A percentile compares a stretch with the other conserved stretches of the same genome.
These are phyloP conservation scores for Letharia columbiana DNA, from an alignment of 495 filamentous ascomycete genomes.

Conservation along the genomic window DNA sequence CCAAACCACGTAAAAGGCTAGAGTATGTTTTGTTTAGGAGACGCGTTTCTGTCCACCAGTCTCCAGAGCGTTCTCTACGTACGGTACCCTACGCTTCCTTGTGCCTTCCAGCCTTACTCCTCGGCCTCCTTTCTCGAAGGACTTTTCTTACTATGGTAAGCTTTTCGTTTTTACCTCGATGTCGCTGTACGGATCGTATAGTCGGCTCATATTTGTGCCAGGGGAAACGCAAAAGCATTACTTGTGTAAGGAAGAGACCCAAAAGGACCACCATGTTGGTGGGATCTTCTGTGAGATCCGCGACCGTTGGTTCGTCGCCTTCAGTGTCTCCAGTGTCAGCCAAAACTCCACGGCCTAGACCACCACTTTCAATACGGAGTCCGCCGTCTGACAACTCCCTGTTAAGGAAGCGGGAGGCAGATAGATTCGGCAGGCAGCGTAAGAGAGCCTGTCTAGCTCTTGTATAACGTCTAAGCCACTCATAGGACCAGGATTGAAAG, in stretches of 20 bases:
- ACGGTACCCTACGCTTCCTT: not conserved
- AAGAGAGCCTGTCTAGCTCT: not conserved
- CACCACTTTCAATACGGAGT: not conserved
- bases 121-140: no score
- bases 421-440: conserved; percentile 4
- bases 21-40: not conserved
- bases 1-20: not conserved
- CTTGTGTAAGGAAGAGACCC: conserved; percentile 14
- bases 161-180: not conserved
- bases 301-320: not conserved
- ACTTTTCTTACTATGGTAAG: not conserved
- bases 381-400: not conserved
- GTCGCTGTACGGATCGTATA: not conserved
- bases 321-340: conserved; percentile 1
- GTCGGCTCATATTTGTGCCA: not conserved
- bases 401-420: not conserved
- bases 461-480: no score
- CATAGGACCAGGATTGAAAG: not conserved
- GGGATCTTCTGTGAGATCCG: not conserved
- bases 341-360: not conserved
- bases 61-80: not conserved
- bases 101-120: not conserved
- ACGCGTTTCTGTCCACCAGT: not conserved
- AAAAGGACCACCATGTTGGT: not conserved
- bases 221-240: conserved; percentile 24